phyloP scores from a whole-genome alignment of 805 yeast genomes.

The Candida maesae region DNA sequence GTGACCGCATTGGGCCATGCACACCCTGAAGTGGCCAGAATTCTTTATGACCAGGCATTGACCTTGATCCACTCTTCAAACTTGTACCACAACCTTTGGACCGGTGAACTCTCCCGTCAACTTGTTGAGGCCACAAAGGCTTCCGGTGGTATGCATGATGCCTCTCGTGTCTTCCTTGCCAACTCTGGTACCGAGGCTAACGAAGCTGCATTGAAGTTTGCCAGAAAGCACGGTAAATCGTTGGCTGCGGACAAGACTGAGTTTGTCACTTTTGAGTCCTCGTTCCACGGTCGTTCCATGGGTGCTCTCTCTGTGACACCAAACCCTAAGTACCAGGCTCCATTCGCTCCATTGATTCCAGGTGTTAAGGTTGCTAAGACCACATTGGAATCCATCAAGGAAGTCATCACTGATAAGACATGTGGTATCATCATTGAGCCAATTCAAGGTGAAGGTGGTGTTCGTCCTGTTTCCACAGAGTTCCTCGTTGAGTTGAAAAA shows the following conservation, averaged over 20 bases:
- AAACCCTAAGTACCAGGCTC: constrained; percentile 87
- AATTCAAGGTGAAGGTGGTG: constrained; percentile 98
- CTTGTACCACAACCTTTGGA: constrained; percentile 78
- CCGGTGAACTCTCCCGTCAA: constrained; percentile 71
- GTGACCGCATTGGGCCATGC: constrained; percentile 94
- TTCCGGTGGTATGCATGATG: constrained; percentile 78
- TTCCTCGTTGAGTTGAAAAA: constrained; percentile 64
- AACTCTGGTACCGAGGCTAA: constrained; percentile 80
- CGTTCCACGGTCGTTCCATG: constrained; percentile 94
- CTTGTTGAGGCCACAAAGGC: constrained; percentile 64
- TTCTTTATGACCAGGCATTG: constrained; percentile 66
- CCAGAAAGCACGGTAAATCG: constrained; percentile 73
- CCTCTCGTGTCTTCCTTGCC: constrained; percentile 67
- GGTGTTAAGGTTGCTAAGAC: constrained; percentile 71
- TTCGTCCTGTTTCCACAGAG: constrained; percentile 59
- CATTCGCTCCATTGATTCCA: constrained; percentile 89
- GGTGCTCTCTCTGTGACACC: constrained; percentile 93
- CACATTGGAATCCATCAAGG: constrained; percentile 55
- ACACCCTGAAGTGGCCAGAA: constrained; percentile 66
- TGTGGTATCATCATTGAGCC: constrained; percentile 97
- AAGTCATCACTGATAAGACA: constrained; percentile 36
- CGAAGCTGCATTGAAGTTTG: constrained; percentile 75
- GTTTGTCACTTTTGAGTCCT: constrained; percentile 79
- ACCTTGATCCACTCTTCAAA: constrained; percentile 83
- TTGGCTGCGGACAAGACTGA: constrained; percentile 58